Evolutionary conservation across 257 asterid genomes (phyloP), one percentile per base, ranked within the genome.

Genomic region (Echites panduratus): DNA sequence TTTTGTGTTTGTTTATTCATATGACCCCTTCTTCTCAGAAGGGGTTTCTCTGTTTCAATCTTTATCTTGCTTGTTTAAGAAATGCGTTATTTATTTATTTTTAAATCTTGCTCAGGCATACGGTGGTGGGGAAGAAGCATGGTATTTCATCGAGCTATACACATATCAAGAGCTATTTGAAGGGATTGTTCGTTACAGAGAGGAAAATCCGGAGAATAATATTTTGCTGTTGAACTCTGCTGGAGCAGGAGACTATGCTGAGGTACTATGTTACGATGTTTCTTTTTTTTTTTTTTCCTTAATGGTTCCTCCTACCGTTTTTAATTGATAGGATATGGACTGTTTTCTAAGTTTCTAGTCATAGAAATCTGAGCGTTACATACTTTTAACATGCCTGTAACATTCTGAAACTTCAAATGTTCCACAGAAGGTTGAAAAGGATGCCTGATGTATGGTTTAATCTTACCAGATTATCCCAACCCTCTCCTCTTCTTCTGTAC

Each of bases 71-170:
- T 48, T 54, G 22, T 22, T 17, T 17, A 35, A 56, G 2, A 22
- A 38, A 58, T 17, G 10, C 20, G 29, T 10, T 29, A 11, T 32
- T 41, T 26, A 40, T 52, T 11, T 73, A 57, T 73, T 45, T 14
- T 17, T 47, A 8, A 2, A 11, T 12, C 10, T 20, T 32, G 22
- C 26, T 43, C 56, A 83, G 84, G 79, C 17, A 54, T 83, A 80
- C 14, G 86, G 78, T 17, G 82, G 73, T 44, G 79, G 81, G 45
- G 76, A 77, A 29, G 76, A 76, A 7, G 79, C 70, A 10, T 83
- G 87, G 87, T 50, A 12, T n/a, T 80, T 83, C 77, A 73, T 80
- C 16, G 85, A 80, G 79, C 77, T 69, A 13, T 50, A 57, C 12
- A 50, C 67, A 10, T 80, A 83, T 53, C 65, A 35, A 22, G 83